Evolutionary conservation across 352 stramenopile genomes (phyloP), one percentile per base, ranked within the genome.

Genomic region (Phytophthora colocasiae): DNA sequence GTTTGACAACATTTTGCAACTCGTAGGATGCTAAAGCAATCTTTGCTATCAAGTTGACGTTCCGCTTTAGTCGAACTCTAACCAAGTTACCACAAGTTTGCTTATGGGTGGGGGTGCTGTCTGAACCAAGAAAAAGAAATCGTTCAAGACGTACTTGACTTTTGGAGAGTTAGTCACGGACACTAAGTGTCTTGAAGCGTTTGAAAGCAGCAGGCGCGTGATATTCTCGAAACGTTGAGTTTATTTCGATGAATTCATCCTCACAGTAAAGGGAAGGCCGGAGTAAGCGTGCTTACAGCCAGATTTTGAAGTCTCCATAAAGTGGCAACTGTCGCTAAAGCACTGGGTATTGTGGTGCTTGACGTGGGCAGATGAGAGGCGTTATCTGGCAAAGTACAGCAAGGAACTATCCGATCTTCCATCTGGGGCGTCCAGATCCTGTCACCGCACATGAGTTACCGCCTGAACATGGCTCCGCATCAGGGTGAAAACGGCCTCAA

Each of bases 341-440:
- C 46, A 66, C 22, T 69, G 11, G 19, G 7, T 26, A 11, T 65
- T 53, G 41, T 59, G 46, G 59, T 58, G 17, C 6, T 62, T 63
- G 22, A 45, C 46, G 27, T 59, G 41, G 48, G 51, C 58, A 24
- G 22, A 40, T 43, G 45, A 47, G 17, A 65, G 22, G 12, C n/a
- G 10, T 44, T 61, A 49, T 43, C 24, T 53, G 36, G 27, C 34
- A 26, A 44, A 41, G 9, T 19, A 34, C 32, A 41, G 41, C 36
- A 57, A 31, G 53, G 52, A 63, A 66, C 12, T 47, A 41, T 70
- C 60, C 57, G 40, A 24, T 62, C 61, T 49, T 62, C 59, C 66
- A 73, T 47, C 66, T 70, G 66, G 58, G 54, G 60, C 44, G 48
- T 69, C 49, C 40, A 66, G 52, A 62, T 47, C 36, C 45, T 46